These are phyloP conservation scores for Citrus glauca DNA, from an alignment of 345 rosid species.

Conservation along the genomic window DNA sequence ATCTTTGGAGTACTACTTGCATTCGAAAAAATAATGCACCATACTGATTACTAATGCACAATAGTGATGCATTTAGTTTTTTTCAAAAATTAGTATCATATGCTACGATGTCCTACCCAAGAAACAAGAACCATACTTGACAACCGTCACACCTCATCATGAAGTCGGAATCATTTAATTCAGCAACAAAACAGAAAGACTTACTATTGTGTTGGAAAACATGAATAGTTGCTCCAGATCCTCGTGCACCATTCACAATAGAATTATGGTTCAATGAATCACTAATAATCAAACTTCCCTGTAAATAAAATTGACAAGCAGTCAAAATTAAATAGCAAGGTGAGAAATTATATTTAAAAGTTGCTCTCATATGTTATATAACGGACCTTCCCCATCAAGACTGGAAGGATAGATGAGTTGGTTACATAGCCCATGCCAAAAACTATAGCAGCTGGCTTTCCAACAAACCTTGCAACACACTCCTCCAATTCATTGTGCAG, in stretches of 20 bases:
- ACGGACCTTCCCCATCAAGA: slow-evolving; percentile 76
- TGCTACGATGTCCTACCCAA: neutral
- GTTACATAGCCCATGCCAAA: slow-evolving; percentile 91
- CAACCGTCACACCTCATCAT: neutral
- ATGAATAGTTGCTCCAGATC: slow-evolving; percentile 87
- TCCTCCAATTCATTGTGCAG: slow-evolving; percentile 83
- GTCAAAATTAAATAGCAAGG: neutral
- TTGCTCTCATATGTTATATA: neutral
- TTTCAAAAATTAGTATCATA: neutral
- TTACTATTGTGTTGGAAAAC: slow-evolving; percentile 95
- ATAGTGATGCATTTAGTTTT: neutral
- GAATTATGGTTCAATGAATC: slow-evolving; percentile 97
- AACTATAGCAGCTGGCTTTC: slow-evolving; percentile 88
- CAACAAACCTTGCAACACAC: slow-evolving; percentile 76
- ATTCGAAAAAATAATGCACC: neutral
- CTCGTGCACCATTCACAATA: slow-evolving; percentile 94
- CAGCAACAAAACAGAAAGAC: slow-evolving; percentile 17
- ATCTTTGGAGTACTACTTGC: neutral
- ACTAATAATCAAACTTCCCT: slow-evolving; percentile 91
- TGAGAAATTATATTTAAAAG: neutral
- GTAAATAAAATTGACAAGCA: slow-evolving; percentile 14
- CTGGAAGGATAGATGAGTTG: slow-evolving; percentile 86
- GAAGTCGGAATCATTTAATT: neutral
- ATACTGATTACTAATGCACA: neutral
- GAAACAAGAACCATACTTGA: neutral